A percentile compares a stretch with the other conserved stretches of the same genome.
phyloP scores from a whole-genome alignment of 352 stramenopile species.

The Phytophthora agathidicida region DNA sequence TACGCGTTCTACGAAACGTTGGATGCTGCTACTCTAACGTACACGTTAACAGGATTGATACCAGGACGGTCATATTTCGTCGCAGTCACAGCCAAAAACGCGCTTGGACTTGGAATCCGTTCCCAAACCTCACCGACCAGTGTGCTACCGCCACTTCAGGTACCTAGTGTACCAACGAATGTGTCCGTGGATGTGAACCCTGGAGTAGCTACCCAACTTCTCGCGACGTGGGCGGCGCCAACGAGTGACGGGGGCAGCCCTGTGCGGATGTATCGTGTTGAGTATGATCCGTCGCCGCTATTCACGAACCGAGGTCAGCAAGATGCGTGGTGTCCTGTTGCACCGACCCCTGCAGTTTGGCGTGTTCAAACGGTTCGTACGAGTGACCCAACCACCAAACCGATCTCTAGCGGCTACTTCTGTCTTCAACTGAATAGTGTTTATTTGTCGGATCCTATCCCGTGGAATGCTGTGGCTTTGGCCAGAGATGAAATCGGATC shows the following conservation, averaged over 20 bases:
- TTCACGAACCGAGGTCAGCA: slow-evolving; percentile 73
- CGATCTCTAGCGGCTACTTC: slow-evolving; percentile 70
- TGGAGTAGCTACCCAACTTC: slow-evolving; percentile 79
- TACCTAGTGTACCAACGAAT: slow-evolving; percentile 66
- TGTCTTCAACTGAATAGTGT: slow-evolving; percentile 51
- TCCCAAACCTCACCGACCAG: slow-evolving; percentile 42
- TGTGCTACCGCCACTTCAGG: slow-evolving; percentile 78
- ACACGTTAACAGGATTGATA: slow-evolving; percentile 75
- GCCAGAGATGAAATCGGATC: slow-evolving; percentile 79
- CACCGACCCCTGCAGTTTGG: slow-evolving; percentile 68
- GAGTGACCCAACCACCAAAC: slow-evolving; percentile 18
- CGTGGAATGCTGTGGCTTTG: slow-evolving; percentile 92
- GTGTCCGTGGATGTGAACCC: slow-evolving; percentile 78
- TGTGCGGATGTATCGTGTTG: slow-evolving; percentile 82
- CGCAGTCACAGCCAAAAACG: slow-evolving; percentile 90
- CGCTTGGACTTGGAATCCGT: slow-evolving; percentile 64
- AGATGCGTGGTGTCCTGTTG: slow-evolving; percentile 69
- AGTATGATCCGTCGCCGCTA: slow-evolving; percentile 73
- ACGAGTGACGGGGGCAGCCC: slow-evolving; percentile 60
- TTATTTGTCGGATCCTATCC: slow-evolving; percentile 79
- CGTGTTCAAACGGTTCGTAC: slow-evolving; percentile 45
- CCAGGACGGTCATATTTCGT: slow-evolving; percentile 87
- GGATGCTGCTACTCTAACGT: slow-evolving; percentile 57
- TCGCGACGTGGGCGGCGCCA: slow-evolving; percentile 56
- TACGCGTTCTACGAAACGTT: slow-evolving; percentile 81